Evolutionary conservation across 352 stramenopile genomes (phyloP).

Genomic region (Pythium utonaiense): DNA sequence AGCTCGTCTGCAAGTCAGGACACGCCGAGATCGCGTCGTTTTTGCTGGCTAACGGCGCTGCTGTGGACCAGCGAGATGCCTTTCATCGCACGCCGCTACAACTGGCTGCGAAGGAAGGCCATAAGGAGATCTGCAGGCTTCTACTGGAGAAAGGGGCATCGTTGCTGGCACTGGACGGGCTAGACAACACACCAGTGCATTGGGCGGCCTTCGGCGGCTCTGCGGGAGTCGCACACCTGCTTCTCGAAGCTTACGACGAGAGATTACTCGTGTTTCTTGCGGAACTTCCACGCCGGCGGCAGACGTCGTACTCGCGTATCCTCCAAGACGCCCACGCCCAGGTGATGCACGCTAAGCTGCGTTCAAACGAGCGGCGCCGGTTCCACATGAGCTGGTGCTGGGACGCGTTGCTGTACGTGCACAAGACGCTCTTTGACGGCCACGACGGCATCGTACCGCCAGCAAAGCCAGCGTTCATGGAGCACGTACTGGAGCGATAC

Average conservation of each 20-base stretch:
- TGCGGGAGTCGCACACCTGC: slow-evolving; percentile 30
- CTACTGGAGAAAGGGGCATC: slow-evolving; percentile 40
- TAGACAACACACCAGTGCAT: slow-evolving; percentile 69
- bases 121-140: slow-evolving; percentile 44
- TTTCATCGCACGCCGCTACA: slow-evolving; percentile 59
- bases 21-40: slow-evolving; percentile 40
- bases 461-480: slow-evolving; percentile 21
- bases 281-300: slow-evolving; percentile 28
- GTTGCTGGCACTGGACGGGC: slow-evolving; percentile 48
- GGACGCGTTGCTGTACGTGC: slow-evolving; percentile 45
- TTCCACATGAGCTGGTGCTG: slow-evolving; percentile 65
- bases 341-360: slow-evolving; percentile 58
- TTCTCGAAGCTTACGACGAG: slow-evolving; percentile 49
- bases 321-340: slow-evolving; percentile 37
- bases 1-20: slow-evolving; percentile 50
- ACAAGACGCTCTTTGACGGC: slow-evolving; percentile 31
- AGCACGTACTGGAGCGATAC: slow-evolving; percentile 44
- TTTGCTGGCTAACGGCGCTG: slow-evolving; percentile 41
- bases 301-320: slow-evolving; percentile 33
- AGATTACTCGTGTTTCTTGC: slow-evolving; percentile 42
- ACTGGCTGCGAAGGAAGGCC: slow-evolving; percentile 49
- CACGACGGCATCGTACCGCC: slow-evolving; percentile 8
- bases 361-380: slow-evolving; percentile 54
- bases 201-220: slow-evolving; percentile 59
- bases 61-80: slow-evolving; percentile 41